phyloP scores from a whole-genome alignment of 768 basidiomycete species.

The Saitozyma sp. region DNA sequence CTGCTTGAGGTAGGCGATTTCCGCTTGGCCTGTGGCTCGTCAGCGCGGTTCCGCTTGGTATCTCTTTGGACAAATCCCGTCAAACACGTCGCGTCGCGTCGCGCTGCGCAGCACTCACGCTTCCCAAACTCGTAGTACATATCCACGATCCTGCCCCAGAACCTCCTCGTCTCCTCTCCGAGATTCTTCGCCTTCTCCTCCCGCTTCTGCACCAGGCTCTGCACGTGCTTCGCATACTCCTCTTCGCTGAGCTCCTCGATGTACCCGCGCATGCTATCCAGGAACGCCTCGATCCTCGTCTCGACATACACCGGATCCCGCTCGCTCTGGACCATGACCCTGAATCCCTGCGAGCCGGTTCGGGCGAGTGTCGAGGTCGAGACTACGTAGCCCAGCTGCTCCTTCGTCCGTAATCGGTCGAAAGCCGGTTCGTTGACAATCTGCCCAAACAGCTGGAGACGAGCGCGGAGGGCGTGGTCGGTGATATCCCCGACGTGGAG shows the following conservation, averaged over 20 bases:
- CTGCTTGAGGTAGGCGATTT: constrained; percentile 65
- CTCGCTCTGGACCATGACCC: constrained; percentile 87
- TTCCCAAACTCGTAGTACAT: constrained; percentile 85
- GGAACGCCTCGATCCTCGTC: constrained; percentile 81
- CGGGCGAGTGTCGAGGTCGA: constrained; percentile 58
- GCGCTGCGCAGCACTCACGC: constrained; percentile 58
- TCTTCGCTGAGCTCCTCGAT: constrained; percentile 69
- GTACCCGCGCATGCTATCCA: constrained; percentile 68
- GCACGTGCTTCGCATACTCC: constrained; percentile 77
- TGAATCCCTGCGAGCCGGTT: constrained; percentile 70
- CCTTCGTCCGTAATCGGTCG: constrained; percentile 83
- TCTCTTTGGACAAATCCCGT: constrained; percentile 62
- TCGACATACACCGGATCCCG: constrained; percentile 76
- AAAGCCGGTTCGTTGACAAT: constrained; percentile 91
- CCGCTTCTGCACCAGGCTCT: constrained; percentile 75
- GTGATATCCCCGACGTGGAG: constrained; percentile 70
- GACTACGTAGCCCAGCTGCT: constrained; percentile 94
- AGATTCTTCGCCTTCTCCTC: constrained; percentile 86
- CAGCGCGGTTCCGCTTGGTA: background rate
- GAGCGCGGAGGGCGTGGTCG: constrained; percentile 67
- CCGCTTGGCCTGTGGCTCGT: constrained; percentile 63
- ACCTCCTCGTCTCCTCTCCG: constrained; percentile 67
- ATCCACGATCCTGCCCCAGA: constrained; percentile 69
- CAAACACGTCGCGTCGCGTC: constrained; percentile 53
- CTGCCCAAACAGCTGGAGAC: constrained; percentile 71